Conservation (phyloP, 2,329 filamentous ascomycete genomes). For the Pestalotiopsis sp. region DNA sequence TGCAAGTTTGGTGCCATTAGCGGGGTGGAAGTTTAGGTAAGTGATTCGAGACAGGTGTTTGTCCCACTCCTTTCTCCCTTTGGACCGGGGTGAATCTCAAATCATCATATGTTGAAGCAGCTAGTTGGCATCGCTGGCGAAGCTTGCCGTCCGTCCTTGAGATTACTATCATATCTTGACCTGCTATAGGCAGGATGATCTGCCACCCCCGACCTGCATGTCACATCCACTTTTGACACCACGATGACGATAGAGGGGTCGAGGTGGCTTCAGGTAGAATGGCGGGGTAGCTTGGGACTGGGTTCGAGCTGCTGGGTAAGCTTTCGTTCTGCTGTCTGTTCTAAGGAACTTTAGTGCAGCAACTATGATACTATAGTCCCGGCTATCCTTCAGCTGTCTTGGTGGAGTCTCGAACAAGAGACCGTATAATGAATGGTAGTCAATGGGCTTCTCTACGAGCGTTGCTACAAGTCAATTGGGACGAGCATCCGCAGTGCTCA, state of each 20-base stretch:
- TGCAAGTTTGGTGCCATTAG: background rate
- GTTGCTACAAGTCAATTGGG: background rate
- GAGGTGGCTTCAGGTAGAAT: background rate
- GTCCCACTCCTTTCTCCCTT: background rate
- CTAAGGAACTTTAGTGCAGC: no score
- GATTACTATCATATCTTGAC: background rate
- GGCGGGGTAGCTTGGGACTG: slow-evolving; percentile 5
- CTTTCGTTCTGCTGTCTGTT: no score
- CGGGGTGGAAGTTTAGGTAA: background rate
- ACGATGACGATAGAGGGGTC: slow-evolving; percentile 8
- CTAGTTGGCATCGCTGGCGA: background rate
- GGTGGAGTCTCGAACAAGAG: no score
- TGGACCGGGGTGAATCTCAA: background rate
- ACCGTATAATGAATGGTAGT: no score
- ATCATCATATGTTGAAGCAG: background rate
- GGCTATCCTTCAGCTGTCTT: no score
- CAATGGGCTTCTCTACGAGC: background rate
- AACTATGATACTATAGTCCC: no score
- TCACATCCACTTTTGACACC: background rate
- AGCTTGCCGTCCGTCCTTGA: background rate
- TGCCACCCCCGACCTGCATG: background rate
- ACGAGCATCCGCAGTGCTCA: no score
- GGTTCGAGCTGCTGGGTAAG: no score
- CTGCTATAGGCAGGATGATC: background rate
- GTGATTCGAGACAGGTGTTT: background rate